These are phyloP conservation scores for Decorospora gaudefroyi DNA, from an alignment of 2,329 filamentous ascomycete genomes.

Conservation along the genomic window DNA sequence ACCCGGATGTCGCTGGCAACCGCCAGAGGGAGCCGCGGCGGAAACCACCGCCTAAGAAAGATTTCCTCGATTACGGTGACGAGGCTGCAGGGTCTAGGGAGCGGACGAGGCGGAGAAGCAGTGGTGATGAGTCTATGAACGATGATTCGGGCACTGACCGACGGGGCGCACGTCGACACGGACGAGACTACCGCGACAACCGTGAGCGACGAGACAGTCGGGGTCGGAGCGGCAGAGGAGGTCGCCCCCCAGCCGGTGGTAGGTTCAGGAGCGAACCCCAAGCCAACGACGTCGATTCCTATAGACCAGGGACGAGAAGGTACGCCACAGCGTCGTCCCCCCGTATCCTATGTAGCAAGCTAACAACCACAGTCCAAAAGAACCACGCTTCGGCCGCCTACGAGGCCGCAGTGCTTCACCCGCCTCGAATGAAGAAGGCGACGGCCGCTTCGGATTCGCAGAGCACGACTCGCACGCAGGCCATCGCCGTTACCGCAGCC, in stretches of 20 bases:
- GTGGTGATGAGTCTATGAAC: slow-evolving; percentile 79
- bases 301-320: slow-evolving; percentile 37
- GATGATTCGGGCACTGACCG: slow-evolving; percentile 61
- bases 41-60: slow-evolving; percentile 52
- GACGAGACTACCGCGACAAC: slow-evolving; percentile 24
- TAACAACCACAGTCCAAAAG: slow-evolving; percentile 26
- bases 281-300: slow-evolving; percentile 37
- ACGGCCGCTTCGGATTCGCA: slow-evolving; percentile 55
- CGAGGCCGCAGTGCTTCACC: slow-evolving; percentile 66
- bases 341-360: not conserved
- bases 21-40: slow-evolving; percentile 58
- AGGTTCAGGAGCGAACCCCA: slow-evolving; percentile 15
- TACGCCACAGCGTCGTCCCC: slow-evolving; percentile 9
- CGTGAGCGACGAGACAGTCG: slow-evolving; percentile 24
- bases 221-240: slow-evolving; percentile 22
- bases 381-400: slow-evolving; percentile 54
- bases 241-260: slow-evolving; percentile 15
- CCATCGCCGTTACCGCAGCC: slow-evolving; percentile 51
- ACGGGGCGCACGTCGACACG: slow-evolving; percentile 32
- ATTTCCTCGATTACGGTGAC: slow-evolving; percentile 39
- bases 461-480: slow-evolving; percentile 54
- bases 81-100: slow-evolving; percentile 30
- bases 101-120: slow-evolving; percentile 29
- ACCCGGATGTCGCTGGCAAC: slow-evolving; percentile 78
- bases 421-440: slow-evolving; percentile 50